phyloP scores from a whole-genome alignment of 257 asterid genomes.

The Solanum stenotomum region DNA sequence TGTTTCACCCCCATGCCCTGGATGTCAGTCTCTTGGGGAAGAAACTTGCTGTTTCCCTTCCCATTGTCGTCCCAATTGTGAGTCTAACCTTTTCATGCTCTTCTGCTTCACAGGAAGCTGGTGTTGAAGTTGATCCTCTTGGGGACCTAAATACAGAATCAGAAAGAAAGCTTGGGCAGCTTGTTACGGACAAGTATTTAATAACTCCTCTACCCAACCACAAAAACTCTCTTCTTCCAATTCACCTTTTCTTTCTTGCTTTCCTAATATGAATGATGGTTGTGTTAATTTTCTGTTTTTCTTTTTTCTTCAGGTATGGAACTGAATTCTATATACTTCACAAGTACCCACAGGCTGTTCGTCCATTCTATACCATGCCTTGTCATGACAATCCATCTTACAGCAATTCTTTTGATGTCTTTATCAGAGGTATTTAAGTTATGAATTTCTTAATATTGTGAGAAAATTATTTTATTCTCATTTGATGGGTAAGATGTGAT shows the following conservation, averaged over 20 bases:
- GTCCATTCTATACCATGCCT: conserved; percentile 95
- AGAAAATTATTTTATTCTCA: not conserved
- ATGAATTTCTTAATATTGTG: not conserved
- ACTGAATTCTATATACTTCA: conserved; percentile 96
- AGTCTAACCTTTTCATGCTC: not conserved
- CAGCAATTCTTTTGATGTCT: conserved; percentile 89
- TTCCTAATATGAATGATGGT: not conserved
- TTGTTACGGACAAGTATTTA: conserved; percentile 68
- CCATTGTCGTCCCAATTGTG: not conserved
- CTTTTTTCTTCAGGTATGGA: conserved; percentile 37
- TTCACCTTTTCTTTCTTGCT: not conserved
- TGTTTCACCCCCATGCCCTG: not conserved
- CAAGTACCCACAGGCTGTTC: conserved; percentile 74
- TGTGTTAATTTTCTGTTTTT: not conserved
- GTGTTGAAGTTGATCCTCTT: conserved; percentile 71
- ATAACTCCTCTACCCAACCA: not conserved
- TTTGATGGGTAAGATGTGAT: not conserved
- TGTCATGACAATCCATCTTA: conserved; percentile 51
- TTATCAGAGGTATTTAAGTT: conserved; percentile 53
- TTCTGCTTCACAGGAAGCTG: conserved; percentile 57
- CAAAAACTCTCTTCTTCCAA: not conserved
- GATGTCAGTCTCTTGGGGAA: not conserved
- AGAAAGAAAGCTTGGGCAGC: conserved; percentile 83
- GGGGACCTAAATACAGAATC: conserved; percentile 92
- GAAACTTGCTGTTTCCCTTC: not conserved